A percentile compares a stretch with the other conserved stretches of the same genome.
phyloP scores from a whole-genome alignment of 2,329 filamentous ascomycete genomes.

The Trichoderma asperellum region DNA sequence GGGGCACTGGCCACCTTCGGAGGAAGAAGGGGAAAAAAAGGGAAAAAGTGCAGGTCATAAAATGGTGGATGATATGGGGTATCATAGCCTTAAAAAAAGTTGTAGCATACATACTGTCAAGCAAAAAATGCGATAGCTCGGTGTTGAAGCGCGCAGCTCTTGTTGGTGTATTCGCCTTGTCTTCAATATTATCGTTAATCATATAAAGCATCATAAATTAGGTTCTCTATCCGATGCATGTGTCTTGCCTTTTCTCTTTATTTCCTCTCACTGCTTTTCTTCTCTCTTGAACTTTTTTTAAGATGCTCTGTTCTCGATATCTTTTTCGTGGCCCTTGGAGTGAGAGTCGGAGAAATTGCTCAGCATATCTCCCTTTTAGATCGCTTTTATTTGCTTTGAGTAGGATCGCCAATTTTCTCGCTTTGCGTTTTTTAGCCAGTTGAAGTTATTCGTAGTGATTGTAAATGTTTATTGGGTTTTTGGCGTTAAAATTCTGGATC shows the following conservation, averaged over 20 bases:
- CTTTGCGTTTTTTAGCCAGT: too few species aligned
- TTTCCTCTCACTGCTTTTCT: background rate
- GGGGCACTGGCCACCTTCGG: too few species aligned
- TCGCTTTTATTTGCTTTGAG: background rate
- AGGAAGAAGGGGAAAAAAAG: background rate
- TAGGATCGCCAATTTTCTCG: background rate
- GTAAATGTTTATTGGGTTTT: background rate
- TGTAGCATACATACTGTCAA: background rate
- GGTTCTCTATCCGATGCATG: background rate
- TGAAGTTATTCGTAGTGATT: background rate
- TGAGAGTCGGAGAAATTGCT: background rate
- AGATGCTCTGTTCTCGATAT: background rate
- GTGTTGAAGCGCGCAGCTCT: background rate
- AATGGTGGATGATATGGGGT: background rate
- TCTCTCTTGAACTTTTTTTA: background rate
- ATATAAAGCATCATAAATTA: background rate
- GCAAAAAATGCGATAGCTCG: background rate
- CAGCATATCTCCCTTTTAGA: background rate
- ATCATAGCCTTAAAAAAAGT: background rate
- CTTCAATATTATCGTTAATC: background rate
- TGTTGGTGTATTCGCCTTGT: background rate
- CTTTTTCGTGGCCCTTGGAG: background rate
- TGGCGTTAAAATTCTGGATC: background rate
- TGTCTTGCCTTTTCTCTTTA: conserved; percentile 8
- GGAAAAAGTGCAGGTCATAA: background rate